Evolutionary conservation across 2,329 filamentous ascomycete genomes (phyloP), one percentile per base, ranked within the genome.

Genomic region (Penicillium sp.): DNA sequence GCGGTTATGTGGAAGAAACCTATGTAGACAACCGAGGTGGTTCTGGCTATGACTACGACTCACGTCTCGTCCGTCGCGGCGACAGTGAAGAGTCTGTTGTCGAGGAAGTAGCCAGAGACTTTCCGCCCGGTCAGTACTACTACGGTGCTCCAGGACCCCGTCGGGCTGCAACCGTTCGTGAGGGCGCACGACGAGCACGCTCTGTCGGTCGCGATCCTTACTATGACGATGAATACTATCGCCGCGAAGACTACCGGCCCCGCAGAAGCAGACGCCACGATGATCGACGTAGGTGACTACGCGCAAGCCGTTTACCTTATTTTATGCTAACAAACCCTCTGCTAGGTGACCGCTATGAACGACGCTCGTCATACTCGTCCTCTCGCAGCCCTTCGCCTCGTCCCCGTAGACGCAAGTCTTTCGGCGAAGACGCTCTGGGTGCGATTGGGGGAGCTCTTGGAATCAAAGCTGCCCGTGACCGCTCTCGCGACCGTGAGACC

Each of bases 81-180:
- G 87, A 91, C 66, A 91, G 87, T 71, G 86, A 87, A 47, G 76
- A 87, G 24, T 86, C 86, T 2, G 30, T 55, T 26, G 74, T 95
- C 68, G 92, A 96, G 74, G 90, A 95, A 74, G 85, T 95, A 59
- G 84, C 85, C 62, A 86, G 91, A 63, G 89, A 95, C 64, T 96
- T 95, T 66, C 90, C 90, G 30, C 89, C 90, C 6, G 87, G 86
- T 5, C 85, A 81, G 38, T 70, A 72, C 56, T 66, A 62, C 53
- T 69, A 72, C 55, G 70, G 64, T 47, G 65, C 61, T 11, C 65
- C 65, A 45, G 61, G 59, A 47, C 62, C 47, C 5, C 60, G 64
- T 42, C 58, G 68, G 38, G 63, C 64, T 33, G 63, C 66, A 47
- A 67, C 69, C 8, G 66, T 68, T 46, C 68, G 69, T 49, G 72